Conservation (phyloP, 2,329 filamentous ascomycete species). For the Sporothrix brasiliensis region DNA sequence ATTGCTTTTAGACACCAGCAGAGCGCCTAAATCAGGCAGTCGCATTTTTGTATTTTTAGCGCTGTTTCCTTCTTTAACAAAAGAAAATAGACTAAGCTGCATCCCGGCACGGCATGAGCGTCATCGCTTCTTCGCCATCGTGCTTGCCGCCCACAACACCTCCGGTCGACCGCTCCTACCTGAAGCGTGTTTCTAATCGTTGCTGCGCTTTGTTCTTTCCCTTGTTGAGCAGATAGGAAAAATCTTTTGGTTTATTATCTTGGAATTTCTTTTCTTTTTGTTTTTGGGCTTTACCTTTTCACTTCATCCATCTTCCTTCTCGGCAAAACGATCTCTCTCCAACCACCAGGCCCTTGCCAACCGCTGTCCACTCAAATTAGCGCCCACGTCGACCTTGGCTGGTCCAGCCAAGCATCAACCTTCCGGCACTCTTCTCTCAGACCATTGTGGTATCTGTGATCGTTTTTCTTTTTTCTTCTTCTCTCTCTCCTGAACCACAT, state of each 20-base stretch:
- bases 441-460: not conserved
- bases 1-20: not conserved
- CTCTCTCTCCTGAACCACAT: not conserved
- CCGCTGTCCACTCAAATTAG: slow-evolving; percentile 22
- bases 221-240: too few species aligned
- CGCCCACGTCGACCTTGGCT: slow-evolving; percentile 13
- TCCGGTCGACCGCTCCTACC: not conserved
- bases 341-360: not conserved
- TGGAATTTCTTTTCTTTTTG: not conserved
- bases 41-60: slow-evolving; percentile 6
- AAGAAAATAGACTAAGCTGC: slow-evolving; percentile 21
- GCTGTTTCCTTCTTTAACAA: not conserved
- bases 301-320: not conserved
- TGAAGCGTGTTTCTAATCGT: not conserved
- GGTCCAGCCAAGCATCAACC: slow-evolving; percentile 16
- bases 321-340: not conserved
- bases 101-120: slow-evolving; percentile 16
- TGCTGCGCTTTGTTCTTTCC: slow-evolving; percentile 6
- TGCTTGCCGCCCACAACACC: not conserved
- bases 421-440: slow-evolving; percentile 4
- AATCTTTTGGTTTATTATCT: not conserved
- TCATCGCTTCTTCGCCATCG: slow-evolving; percentile 25
- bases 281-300: not conserved
- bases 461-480: not conserved
- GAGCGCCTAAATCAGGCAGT: slow-evolving; percentile 9